Conservation (phyloP, 768 basidiomycete species). For the Leccinum olivaceopallidum region DNA sequence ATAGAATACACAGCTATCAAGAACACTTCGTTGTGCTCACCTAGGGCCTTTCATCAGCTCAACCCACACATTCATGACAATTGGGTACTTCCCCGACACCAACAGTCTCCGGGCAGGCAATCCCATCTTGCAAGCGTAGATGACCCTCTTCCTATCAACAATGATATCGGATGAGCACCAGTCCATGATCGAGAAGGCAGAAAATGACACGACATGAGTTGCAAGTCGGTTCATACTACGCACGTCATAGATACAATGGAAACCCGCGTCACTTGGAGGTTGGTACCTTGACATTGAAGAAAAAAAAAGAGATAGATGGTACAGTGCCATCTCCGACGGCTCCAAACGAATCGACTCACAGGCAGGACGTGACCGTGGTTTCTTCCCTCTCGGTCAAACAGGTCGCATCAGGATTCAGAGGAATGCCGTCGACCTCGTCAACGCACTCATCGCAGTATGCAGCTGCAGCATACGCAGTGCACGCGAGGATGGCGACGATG, state of each 20-base stretch:
- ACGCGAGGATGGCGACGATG: conserved; percentile 1
- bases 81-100: background rate
- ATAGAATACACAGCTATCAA: background rate
- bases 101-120: background rate
- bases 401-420: background rate
- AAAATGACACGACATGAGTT: background rate
- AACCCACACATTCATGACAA: background rate
- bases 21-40: background rate
- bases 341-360: background rate
- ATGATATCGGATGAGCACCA: background rate
- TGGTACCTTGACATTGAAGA: background rate
- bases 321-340: background rate
- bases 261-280: background rate
- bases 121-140: background rate
- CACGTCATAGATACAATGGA: background rate
- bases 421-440: background rate
- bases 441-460: background rate
- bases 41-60: background rate
- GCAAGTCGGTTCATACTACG: background rate
- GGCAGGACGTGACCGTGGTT: background rate
- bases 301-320: background rate
- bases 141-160: background rate
- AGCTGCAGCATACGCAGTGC: background rate
- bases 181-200: background rate
- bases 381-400: background rate